phyloP scores from a whole-genome alignment of 305 asterid genomes.

The Coffea humblotiana region DNA sequence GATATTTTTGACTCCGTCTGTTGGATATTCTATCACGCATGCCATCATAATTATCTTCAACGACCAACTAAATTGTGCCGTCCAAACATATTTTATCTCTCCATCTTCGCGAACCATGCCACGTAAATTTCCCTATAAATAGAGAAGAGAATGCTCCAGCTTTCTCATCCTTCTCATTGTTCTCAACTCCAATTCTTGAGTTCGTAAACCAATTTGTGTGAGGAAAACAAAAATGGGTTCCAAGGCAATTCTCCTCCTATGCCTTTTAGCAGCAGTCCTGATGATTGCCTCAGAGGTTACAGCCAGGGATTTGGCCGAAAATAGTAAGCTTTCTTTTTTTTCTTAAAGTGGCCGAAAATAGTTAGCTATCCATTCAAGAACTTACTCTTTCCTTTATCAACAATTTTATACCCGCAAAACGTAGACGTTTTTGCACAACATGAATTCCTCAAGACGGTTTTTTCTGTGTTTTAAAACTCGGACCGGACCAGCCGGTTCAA shows the following conservation, averaged over 20 bases:
- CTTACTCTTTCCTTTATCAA: too few species aligned
- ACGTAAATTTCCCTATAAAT: not conserved
- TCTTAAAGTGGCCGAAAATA: too few species aligned
- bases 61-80: not conserved
- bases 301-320: conserved; percentile 20
- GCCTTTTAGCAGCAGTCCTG: conserved; percentile 37
- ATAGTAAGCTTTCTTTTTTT: too few species aligned
- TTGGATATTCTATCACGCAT: not conserved
- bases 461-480: too few species aligned
- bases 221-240: conserved; percentile 28
- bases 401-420: too few species aligned
- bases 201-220: not conserved
- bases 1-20: too few species aligned
- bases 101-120: not conserved
- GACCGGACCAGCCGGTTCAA: too few species aligned
- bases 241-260: conserved; percentile 29
- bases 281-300: conserved; percentile 38
- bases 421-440: too few species aligned
- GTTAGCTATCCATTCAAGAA: too few species aligned
- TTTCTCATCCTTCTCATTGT: not conserved
- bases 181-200: not conserved
- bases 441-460: too few species aligned
- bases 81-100: not conserved
- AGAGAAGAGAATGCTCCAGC: not conserved
- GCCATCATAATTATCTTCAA: not conserved